Percentiles rank a stretch among this genome's conserved stretches.
phyloP scores from a whole-genome alignment of 2,329 filamentous ascomycete species.

The Scedosporium boydii region DNA sequence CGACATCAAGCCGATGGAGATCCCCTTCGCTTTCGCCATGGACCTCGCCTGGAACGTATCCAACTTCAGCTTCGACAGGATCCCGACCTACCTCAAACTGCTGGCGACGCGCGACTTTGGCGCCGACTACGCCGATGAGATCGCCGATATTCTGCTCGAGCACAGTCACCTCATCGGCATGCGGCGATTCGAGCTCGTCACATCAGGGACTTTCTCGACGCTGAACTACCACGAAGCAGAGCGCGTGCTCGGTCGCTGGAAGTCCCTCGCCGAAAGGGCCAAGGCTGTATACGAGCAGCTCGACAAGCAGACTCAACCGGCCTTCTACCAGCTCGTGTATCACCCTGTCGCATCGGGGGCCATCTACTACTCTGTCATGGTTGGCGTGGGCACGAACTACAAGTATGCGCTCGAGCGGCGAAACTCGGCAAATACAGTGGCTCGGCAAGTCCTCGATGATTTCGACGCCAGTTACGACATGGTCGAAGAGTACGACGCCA shows the following conservation, averaged over 20 bases:
- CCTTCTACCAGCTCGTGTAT: constrained; percentile 54
- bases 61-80: constrained; percentile 29
- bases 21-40: constrained; percentile 47
- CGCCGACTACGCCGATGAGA: constrained; percentile 32
- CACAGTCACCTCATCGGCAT: constrained; percentile 36
- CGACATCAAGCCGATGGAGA: constrained; percentile 51
- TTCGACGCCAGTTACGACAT: constrained; percentile 43
- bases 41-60: constrained; percentile 39
- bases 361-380: not conserved
- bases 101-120: constrained; percentile 38
- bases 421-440: constrained; percentile 42
- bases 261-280: constrained; percentile 36
- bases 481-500: constrained; percentile 38
- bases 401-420: constrained; percentile 46
- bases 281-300: constrained; percentile 47
- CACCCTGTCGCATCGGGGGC: constrained; percentile 31
- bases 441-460: constrained; percentile 32
- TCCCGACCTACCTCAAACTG: constrained; percentile 10
- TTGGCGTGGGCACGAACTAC: constrained; percentile 30
- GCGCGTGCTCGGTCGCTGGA: constrained; percentile 42
- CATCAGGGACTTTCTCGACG: not conserved
- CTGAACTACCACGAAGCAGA: constrained; percentile 50
- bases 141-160: constrained; percentile 44
- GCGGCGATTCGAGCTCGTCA: constrained; percentile 38
- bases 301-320: constrained; percentile 36